Base-by-base conservation (phyloP, 202 grass and related monocot genomes). In the Digitaria exilis region DNA sequence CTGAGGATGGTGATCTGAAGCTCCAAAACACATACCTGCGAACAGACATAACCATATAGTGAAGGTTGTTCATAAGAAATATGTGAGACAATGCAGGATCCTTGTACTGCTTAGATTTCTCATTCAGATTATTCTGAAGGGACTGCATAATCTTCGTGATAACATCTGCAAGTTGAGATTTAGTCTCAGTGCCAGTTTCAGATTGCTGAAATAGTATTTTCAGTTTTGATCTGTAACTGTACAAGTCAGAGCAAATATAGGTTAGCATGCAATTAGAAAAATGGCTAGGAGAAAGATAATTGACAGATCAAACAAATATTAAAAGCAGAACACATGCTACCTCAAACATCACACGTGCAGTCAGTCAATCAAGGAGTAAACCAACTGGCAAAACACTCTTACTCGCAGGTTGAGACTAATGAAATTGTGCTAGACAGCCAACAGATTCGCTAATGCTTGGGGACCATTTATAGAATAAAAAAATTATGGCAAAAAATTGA, bases 11-110 rank as follows among this genome's bases (percentile, higher is more conserved):
- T 8, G 28, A 84, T 35, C 56, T 73, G 26, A 83, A 73, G 31
- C 24, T 82, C 11, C 74, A 37, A 69, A 63, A 37, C 42, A 49
- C 72, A 76, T 91, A 98, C 96, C 93, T 92, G 65, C 83, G 70
- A 69, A 98, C 69, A 81, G 78, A 96, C 72, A 69, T 83, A 69
- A 98, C 89, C 76, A 94, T 92, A 79, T 94, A 89, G 46, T 94
- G 93, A 56, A 98, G 81, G 70, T 94, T 98, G 73, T 98, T 98
- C 91, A 93, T 93, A 80, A 98, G 85, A 90, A 98, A 98, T 77
- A 98, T 75, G 69, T 82, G 85, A 58, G 75, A 78, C 89, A 96
- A 84, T 65, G 91, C 87, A 83, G 85, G 80, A 80, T 98, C 93
- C 83, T 90, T 94, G 50, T 98, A 98, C 82, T 84, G 89, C 41